Base-by-base conservation (phyloP, 164 flowering plant genomes). In the Chimonanthus salicifolius region DNA sequence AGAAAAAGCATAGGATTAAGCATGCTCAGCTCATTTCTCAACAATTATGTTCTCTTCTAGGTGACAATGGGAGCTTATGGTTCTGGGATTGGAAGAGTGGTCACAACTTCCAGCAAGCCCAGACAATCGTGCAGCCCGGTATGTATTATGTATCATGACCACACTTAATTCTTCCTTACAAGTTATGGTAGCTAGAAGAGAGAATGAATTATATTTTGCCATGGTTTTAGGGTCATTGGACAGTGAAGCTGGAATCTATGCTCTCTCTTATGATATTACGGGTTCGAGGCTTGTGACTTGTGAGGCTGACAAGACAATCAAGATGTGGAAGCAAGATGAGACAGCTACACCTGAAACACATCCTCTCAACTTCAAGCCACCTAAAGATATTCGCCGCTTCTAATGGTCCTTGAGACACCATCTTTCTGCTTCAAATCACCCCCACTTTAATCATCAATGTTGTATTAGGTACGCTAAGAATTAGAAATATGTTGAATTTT, bases 81-180 rank as follows among this genome's bases (percentile, higher is more conserved):
- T 94, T 90, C 80, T 96, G 99, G 99, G 99, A 96, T 71, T 96
- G 98, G 99, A 92, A 80, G 74, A 96, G 99, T 72, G 98, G 99
- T 47, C 95, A 96, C 80, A 96, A 90, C 83, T 96, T 94, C 78
- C 99, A 94, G 88, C 99, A 96, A 83, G 46, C 88, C 18, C 91
- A 96, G 80, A 94, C 99, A 10, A 91, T 92, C 74, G 99, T 96
- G 70, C 99, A 96, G 80, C 99, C 99, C 50, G 99, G 99, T 95
- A 86, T 63, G 76, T 47, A 15, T 81, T 49, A 45, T 71, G 18
- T 13, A 4, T 9, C 33, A 2, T 3, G 20, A 5, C 3, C 20
- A 3, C 43, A 11, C 64, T 9, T 47, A 43, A 8, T 58, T 71
- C 4, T 47, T 33, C 50, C 47, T 21, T 48, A 7, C 20, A 54